Evolutionary conservation across 495 filamentous ascomycete genomes (phyloP), one percentile per base, ranked within the genome.

Genomic region (Elasticomyces elasticus): DNA sequence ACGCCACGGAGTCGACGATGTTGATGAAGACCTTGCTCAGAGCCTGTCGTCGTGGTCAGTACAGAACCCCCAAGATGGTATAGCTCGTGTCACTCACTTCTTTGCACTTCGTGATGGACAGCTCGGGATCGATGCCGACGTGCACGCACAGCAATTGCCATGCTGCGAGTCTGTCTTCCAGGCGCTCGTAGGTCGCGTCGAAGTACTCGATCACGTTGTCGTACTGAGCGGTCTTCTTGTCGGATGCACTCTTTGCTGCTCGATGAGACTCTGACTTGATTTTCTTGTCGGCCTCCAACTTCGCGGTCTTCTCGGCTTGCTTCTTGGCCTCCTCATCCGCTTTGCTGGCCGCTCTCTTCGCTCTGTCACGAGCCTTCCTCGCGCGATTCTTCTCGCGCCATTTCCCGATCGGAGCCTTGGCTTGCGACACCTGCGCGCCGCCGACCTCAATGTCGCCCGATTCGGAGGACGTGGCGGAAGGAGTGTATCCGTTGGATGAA

Each of bases 101-200:
- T 13, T 48, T 48, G 24, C 45, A 11, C 9, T 60, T 20, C 7
- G 31, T 41, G 57, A 60, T 51, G 25, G 35, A 41, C 0, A 17
- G 13, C 1, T 28, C 37, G 6, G 22, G 25, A 1, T 26, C 25
- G 12, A 55, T 25, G 46, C 52, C 51, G 24, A 54, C 10, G 40
- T 60, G 33, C 2, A 38, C 26, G 52, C 57, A 60, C 4, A 55
- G 46, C 25, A 19, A 9, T 27, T 52, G 51, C 57, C 57, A 60
- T 26, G 25, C 37, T 10, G 4, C 33, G 30, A 59, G 51, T 1
- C 40, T 49, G 41, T 26, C n/a, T 12, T 27, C 49, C 23, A 46
- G n/a, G 37, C 49, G 47, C 20, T 27, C 54, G 49, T 57, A 57
- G 7, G 47, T 51, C 0, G 37, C 28, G 44, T 51, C 54, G 47